Base-by-base conservation (phyloP, 768 basidiomycete species). In the Favolaschia claudopus region DNA sequence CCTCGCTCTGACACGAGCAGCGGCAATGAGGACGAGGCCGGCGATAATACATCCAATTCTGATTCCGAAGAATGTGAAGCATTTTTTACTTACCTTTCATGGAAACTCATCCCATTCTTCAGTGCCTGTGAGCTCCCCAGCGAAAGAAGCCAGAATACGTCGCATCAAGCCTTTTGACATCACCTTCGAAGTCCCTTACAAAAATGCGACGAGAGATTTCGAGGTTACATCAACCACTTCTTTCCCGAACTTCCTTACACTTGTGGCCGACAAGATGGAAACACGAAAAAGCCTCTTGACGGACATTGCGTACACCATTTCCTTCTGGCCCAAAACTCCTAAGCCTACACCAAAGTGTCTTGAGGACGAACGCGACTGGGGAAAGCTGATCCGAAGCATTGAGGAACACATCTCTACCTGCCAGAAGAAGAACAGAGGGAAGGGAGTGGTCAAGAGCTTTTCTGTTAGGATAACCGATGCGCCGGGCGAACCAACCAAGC, bases 181-280 rank as follows among this genome's bases (percentile, higher is more conserved):
- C 12, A 29, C 40, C 4, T 55, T 55, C 9, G 53, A 38, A 12
- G 53, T 55, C 3, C 53, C 53, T 20, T 55, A 47, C 37, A 55
- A 55, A 29, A 40, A 24, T 13, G 54, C 20, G 1, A 39, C 27
- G 0, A 19, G 45, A 2, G 37, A 31, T 14, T 33, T 55, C 14
- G 19, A 13, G 2, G 38, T 55, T 12, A 38, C 29, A 9, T 55
- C 44, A 8, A 20, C 7, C 29, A 39, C 54, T 7, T 1, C 5
- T 2, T 55, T 47, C 10, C 32, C 43, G 32, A 37, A 44, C 5
- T 58, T 58, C 19, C 29, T 58, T 7, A 19, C 22, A 4, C 17
- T 24, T 0, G 55, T 28, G 0, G 55, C 55, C 2, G 27, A 4
- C 2, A 58, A 19, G 32, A 58, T 58, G 55, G 25, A 19, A 1